Base-by-base conservation (phyloP, 495 filamentous ascomycete species). In the Neurospora tetraspora region DNA sequence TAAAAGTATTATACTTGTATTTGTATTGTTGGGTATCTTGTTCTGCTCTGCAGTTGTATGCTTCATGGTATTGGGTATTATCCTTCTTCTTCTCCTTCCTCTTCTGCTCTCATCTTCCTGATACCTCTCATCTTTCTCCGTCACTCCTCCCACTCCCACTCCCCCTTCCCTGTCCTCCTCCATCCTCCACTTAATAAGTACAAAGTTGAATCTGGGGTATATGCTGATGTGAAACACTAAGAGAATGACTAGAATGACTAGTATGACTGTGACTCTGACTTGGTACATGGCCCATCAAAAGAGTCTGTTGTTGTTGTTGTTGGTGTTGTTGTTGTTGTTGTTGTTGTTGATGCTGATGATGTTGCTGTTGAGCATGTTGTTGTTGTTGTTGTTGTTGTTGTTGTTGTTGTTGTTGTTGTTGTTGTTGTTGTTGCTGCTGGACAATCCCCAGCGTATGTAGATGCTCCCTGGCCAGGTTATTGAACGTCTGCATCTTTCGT, bases 401-500 rank as follows among this genome's bases (percentile, higher is more conserved):
- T 1, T 43, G 40, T 0, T 43, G 40, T 0, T 43, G 40, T 0
- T 18, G 40, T 1, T 43, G 40, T 0, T 61, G 53, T 0, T 27
- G 20, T 0, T 27, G 47, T 1, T 27, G 23, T 6, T 61, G 47
- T 3, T 53, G 47, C 11, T 16, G 27, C 53, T 61, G 53, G 11
- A 61, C 27, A 14, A 31, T 14, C 69, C 78, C 76, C 39, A 80
- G 38, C 7, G 74, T n/a, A 16, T 23, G 39, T n/a, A 80, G 68
- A 69, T 78, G 73, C 3, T 78, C 76, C 39, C 74, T 73, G 2
- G 78, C 78, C 2, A 80, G 47, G 39, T 76, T 76, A 27, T 80
- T 79, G 53, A 78, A 78, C 23, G 72, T 75, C 71, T 80, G 78
- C 47, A 79, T 75, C 69, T 77, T 80, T 16, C 73, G 39, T 65